phyloP scores from a whole-genome alignment of 2,329 filamentous ascomycete genomes.

The Botrytis byssoidea region DNA sequence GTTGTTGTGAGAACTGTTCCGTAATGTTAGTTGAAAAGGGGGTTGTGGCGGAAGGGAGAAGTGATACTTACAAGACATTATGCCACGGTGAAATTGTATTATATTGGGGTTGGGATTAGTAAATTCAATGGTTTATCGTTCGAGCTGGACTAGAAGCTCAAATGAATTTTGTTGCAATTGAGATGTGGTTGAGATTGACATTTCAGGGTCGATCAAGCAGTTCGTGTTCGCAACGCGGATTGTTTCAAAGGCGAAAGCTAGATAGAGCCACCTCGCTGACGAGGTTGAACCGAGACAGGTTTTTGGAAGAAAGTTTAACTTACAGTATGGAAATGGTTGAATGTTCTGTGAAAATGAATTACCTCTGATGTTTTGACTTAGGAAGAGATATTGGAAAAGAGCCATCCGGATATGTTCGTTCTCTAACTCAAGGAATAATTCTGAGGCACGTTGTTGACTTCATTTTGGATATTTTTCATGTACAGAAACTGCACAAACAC shows the following conservation, averaged over 20 bases:
- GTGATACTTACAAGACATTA: constrained; percentile 33
- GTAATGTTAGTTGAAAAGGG: constrained; percentile 3
- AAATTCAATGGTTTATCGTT: background rate
- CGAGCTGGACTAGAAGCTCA: background rate
- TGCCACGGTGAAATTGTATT: background rate
- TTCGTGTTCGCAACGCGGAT: constrained; percentile 2
- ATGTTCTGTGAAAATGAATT: background rate
- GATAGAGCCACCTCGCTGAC: background rate
- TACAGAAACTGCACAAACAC: background rate
- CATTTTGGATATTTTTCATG: background rate
- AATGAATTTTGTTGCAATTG: background rate
- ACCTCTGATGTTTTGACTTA: background rate
- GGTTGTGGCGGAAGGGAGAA: background rate
- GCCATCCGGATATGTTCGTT: background rate
- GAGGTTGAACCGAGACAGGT: constrained; percentile 4
- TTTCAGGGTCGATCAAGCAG: background rate
- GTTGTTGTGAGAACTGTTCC: constrained; percentile 32
- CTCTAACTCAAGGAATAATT: background rate
- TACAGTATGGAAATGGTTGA: background rate
- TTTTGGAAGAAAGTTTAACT: background rate
- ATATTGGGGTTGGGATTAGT: background rate
- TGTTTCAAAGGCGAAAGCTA: constrained; percentile 15
- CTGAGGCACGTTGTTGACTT: background rate
- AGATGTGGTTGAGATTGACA: background rate
- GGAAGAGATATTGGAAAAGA: background rate